Base-by-base conservation (phyloP, 140 eudicot species). In the Oenanthe javanica region DNA sequence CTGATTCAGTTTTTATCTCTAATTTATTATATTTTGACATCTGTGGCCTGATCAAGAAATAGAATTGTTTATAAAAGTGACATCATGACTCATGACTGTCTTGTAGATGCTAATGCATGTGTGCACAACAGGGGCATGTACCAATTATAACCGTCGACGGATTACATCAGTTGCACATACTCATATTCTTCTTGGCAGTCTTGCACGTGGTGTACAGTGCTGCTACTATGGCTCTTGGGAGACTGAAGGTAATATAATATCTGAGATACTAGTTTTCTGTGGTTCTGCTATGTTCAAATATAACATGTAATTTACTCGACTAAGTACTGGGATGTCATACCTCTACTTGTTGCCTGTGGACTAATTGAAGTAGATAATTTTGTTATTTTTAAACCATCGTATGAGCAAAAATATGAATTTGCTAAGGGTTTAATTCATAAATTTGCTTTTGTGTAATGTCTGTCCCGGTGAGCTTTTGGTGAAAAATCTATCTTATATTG, bases 161-260 rank as follows among this genome's bases (percentile, higher is more conserved):
- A 54, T 84, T 92, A 79, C 98, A 94, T 85, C 97, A 94, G 76
- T 81, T 94, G 84, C 98, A 94, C 82, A 94, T 94, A 52, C 96
- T 94, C 76, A 91, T 94, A 87, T 94, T 94, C 89, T 90, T 94
- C 84, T 84, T 94, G 54, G 98, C 97, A 21, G 91, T 90, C 78
- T 82, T 94, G 55, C 98, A 94, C 77, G 97, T 94, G 36, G 83
- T 86, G n/a, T 88, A 91, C 46, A 94, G 97, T 85, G 98, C 98
- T 80, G 31, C 86, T 42, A 92, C 97, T 50, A 92, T 92, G 97
- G 90, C 90, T 83, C 99, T 95, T 43, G 99, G 96, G 78, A 86
- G 89, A 79, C 82, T 90, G 59, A 90, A 90, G 90, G 96, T 90
- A 86, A 77, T 51, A 69, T 47, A 16, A 18, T 43, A 73, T 19